Conservation (phyloP, 257 asterid species). For the Solanum bulbocastanum region DNA sequence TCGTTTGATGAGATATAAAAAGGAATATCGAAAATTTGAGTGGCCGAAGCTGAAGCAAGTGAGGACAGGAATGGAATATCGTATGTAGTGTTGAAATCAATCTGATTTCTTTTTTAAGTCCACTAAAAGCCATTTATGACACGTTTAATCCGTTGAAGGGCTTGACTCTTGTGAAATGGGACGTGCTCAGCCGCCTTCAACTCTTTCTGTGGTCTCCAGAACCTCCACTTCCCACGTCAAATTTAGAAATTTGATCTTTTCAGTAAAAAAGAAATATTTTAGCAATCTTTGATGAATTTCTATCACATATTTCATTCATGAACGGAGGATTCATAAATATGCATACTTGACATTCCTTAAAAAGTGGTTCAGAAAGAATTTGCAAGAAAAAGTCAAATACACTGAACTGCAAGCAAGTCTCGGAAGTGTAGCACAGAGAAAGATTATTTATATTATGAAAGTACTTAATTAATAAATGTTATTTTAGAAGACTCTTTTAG, state of each 20-base stretch:
- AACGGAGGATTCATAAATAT: no score
- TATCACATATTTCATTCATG: background rate
- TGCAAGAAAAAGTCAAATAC: background rate
- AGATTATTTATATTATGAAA: background rate
- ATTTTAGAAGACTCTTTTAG: no score
- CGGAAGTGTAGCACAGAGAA: background rate
- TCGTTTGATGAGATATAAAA: no score
- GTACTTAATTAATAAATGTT: background rate
- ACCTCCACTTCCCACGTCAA: background rate
- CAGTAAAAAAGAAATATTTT: background rate
- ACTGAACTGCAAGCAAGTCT: background rate
- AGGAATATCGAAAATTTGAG: no score
- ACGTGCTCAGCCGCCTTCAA: no score
- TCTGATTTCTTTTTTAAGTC: no score
- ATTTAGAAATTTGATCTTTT: background rate
- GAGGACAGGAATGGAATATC: no score
- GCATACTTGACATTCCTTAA: background rate
- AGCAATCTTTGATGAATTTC: background rate
- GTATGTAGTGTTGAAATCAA: no score
- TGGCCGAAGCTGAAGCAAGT: no score
- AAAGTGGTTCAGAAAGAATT: background rate
- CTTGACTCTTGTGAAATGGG: no score
- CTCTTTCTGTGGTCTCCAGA: background rate
- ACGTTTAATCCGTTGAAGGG: no score
- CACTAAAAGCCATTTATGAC: no score